These are phyloP conservation scores for Paramecium pentaurelia DNA, from an alignment of 73 alveolate species.

Conservation along the genomic window DNA sequence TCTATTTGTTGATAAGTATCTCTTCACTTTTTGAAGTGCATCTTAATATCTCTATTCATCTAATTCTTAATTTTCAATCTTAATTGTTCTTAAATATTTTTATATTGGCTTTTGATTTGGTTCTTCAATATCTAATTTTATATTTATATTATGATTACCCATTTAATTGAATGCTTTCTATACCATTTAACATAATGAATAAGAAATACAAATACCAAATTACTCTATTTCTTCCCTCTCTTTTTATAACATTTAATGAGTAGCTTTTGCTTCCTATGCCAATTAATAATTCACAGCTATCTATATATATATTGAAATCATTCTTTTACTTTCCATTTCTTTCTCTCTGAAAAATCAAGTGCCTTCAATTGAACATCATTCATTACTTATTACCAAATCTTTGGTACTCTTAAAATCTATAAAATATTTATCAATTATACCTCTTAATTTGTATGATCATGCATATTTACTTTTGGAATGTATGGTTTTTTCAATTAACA, in stretches of 20 bases:
- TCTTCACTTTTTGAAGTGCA: background rate
- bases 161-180: background rate
- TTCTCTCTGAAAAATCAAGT: background rate
- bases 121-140: background rate
- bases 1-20: background rate
- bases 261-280: background rate
- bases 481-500: background rate
- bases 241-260: background rate
- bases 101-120: background rate
- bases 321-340: constrained; percentile 8
- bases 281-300: background rate
- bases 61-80: background rate
- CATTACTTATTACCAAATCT: background rate
- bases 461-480: background rate
- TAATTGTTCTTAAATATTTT: background rate
- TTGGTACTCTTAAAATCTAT: background rate
- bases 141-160: background rate
- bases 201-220: background rate
- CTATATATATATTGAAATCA: background rate
- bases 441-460: constrained; percentile 7
- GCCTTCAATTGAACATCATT: background rate
- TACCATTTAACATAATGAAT: background rate
- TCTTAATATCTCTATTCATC: background rate
- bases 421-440: background rate
- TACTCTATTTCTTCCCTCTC: background rate